These are phyloP conservation scores for Fusarium sp. DNA, from an alignment of 2,329 filamentous ascomycete species.

Conservation along the genomic window DNA sequence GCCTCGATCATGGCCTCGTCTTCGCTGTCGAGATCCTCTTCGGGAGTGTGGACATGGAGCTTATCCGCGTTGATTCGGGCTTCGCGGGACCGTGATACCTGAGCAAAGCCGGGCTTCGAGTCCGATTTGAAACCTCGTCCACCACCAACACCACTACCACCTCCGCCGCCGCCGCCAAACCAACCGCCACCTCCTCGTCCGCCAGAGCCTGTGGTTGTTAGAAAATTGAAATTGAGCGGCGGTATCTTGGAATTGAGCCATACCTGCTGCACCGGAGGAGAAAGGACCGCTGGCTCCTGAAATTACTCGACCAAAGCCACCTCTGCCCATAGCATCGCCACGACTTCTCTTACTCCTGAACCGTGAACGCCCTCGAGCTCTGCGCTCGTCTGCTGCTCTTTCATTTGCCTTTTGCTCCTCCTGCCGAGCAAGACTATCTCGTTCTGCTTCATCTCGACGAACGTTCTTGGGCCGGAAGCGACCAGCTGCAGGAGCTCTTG, in stretches of 20 bases:
- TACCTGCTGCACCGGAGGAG: slow-evolving; percentile 51
- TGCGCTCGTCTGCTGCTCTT: slow-evolving; percentile 57
- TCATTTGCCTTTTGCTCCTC: slow-evolving; percentile 60
- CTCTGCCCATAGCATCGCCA: slow-evolving; percentile 61
- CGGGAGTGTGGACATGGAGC: slow-evolving; percentile 60
- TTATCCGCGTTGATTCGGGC: slow-evolving; percentile 69
- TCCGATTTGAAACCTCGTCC: slow-evolving; percentile 53
- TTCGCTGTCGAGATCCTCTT: slow-evolving; percentile 62
- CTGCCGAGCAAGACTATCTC: slow-evolving; percentile 61
- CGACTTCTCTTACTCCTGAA: slow-evolving; percentile 60
- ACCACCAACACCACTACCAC: slow-evolving; percentile 44
- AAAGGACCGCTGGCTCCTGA: slow-evolving; percentile 58
- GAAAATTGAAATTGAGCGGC: neutral
- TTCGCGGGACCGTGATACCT: slow-evolving; percentile 56
- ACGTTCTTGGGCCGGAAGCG: slow-evolving; percentile 64
- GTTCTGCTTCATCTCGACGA: slow-evolving; percentile 64
- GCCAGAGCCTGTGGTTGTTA: slow-evolving; percentile 34
- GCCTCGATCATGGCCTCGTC: slow-evolving; percentile 58
- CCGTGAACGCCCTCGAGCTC: slow-evolving; percentile 55
- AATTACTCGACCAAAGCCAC: slow-evolving; percentile 54
- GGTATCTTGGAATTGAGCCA: slow-evolving; percentile 23
- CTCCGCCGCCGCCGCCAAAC: slow-evolving; percentile 46
- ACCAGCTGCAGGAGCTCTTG: slow-evolving; percentile 54
- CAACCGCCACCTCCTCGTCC: slow-evolving; percentile 46
- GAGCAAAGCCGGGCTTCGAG: slow-evolving; percentile 56